phyloP scores from a whole-genome alignment of 495 filamentous ascomycete genomes.

The Aspergillus cavernicola region DNA sequence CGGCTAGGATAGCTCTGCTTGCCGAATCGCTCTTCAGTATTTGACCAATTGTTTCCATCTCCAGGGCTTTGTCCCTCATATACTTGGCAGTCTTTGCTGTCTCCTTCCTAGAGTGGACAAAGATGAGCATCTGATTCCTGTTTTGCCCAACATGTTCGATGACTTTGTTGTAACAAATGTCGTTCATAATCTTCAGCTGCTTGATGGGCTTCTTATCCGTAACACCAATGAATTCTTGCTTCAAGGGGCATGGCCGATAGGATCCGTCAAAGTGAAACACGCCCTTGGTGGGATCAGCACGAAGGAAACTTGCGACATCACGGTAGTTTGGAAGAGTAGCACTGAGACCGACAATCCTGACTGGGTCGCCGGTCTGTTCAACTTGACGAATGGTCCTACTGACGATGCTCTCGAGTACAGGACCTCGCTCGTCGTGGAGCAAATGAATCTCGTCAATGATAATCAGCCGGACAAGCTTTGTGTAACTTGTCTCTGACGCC shows the following conservation, averaged over 20 bases:
- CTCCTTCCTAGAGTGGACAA: constrained; percentile 96
- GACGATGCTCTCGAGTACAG: constrained; percentile 95
- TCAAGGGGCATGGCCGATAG: constrained; percentile 86
- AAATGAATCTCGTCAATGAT: constrained; percentile 98
- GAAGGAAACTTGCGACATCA: constrained; percentile 94
- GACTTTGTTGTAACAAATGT: constrained; percentile 96
- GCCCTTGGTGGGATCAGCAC: constrained; percentile 79
- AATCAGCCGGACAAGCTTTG: constrained; percentile 88
- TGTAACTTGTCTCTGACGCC: constrained; percentile 95
- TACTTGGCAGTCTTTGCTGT: constrained; percentile 96
- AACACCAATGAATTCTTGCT: constrained; percentile 96
- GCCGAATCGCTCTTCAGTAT: constrained; percentile 92
- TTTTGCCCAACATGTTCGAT: constrained; percentile 91
- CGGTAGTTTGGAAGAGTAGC: constrained; percentile 96
- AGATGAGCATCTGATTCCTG: constrained; percentile 95
- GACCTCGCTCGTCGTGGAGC: constrained; percentile 94
- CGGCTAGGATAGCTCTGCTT: constrained; percentile 78
- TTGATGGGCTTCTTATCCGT: constrained; percentile 99
- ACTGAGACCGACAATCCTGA: constrained; percentile 87
- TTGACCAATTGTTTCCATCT: constrained; percentile 94
- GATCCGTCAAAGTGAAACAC: constrained; percentile 96
- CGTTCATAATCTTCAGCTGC: constrained; percentile 98
- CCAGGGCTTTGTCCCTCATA: constrained; percentile 90
- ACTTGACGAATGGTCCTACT: constrained; percentile 87
- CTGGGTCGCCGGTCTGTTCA: constrained; percentile 88